Base-by-base conservation (phyloP, 768 basidiomycete genomes). In the Chlorophyllum brunneum region DNA sequence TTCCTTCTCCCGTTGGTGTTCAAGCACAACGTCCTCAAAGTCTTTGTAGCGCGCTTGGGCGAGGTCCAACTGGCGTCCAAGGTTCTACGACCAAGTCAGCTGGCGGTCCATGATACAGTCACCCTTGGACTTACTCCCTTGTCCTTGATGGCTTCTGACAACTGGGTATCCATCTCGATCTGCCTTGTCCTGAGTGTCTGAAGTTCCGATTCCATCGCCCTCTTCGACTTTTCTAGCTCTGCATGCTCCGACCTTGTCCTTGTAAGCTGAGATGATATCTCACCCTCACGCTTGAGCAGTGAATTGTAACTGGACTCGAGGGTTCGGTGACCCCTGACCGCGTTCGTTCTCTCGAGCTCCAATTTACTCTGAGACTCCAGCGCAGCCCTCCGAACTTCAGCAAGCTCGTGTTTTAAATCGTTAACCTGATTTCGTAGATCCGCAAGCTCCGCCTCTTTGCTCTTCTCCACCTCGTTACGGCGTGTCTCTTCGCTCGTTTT, bases 401-500 rank as follows among this genome's bases (percentile, higher is more conserved):
- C 74, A 13, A 94, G 74, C 29, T 92, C 86, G 37, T 80, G 71
- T 39, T 88, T 86, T 26, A 91, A 68, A 34, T 76, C 74, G 16
- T 64, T 61, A 18, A 80, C 78, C 60, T 92, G 85, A 8, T 63
- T 62, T 18, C 94, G 84, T 5, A 99, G 74, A 26, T 83, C 76
- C 0, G 69, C 65, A 9, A 98, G 81, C 66, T 99, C 95, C 39
- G 81, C 75, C 58, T 98, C 94, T 60, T 86, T 91, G 67, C 88
- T 87, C 67, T 85, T 86, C 65, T 93, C 91, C 0, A 84, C 92
- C 63, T 97, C 90, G 29, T 77, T 79, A 15, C 90, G 81, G 26
- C 86, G 85, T 7, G 81, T 86, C 61, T 93, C 94, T 65, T 98
- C 94, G 22, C 83, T 85, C 0, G 85, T 80, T 66, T 93, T 97